Conservation (phyloP, 2,329 filamentous ascomycete genomes). For the Escovopsis weberi region DNA sequence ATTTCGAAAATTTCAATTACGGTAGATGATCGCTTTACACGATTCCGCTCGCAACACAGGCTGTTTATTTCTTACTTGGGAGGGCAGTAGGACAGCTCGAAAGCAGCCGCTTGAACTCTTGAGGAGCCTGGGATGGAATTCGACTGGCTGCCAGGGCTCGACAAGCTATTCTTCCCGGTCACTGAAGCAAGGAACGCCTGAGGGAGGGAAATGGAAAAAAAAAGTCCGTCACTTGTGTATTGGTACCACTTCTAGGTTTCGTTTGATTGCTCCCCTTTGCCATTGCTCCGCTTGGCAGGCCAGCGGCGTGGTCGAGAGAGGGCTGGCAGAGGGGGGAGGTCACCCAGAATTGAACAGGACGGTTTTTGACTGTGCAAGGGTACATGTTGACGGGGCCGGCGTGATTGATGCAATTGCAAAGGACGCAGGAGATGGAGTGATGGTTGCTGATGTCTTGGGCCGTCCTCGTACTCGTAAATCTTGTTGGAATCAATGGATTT, state of each 20-base stretch:
- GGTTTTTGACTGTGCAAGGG: conserved; percentile 12
- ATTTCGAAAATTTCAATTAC: conserved; percentile 25
- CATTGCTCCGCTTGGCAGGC: conserved; percentile 22
- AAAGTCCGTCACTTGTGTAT: conserved; percentile 18
- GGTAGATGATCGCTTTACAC: conserved; percentile 19
- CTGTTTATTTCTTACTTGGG: conserved; percentile 13
- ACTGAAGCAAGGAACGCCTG: conserved; percentile 13
- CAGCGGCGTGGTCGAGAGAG: conserved; percentile 19
- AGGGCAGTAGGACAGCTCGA: conserved; percentile 11
- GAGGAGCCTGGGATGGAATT: conserved; percentile 13
- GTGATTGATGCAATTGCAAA: too few species aligned
- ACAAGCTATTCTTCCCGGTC: conserved; percentile 17
- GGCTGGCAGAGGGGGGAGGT: conserved; percentile 19
- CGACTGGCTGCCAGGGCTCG: conserved; percentile 15
- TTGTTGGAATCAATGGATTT: too few species aligned
- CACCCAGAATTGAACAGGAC: conserved; percentile 19
- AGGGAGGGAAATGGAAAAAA: background rate
- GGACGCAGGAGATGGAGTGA: too few species aligned
- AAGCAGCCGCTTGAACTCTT: conserved; percentile 14
- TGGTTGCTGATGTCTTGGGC: too few species aligned
- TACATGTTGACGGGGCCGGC: background rate
- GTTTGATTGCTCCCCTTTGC: conserved; percentile 14
- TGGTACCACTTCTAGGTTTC: conserved; percentile 13
- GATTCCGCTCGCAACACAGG: conserved; percentile 10
- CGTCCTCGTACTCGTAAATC: too few species aligned